Evolutionary conservation across 1,139 yeast species (phyloP).

Genomic region (Candida neerlandica): DNA sequence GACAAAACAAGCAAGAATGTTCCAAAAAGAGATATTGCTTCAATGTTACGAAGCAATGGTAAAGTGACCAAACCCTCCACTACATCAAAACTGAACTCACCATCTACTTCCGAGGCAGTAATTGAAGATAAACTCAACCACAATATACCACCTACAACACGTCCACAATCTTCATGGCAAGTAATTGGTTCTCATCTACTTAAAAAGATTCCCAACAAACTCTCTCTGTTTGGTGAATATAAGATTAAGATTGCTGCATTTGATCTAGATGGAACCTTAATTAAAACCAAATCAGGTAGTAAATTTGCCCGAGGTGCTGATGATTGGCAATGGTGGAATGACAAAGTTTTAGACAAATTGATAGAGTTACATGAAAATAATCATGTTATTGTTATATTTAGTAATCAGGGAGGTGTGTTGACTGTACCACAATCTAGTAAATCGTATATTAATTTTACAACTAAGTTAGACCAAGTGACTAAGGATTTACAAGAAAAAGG

Average conservation of each 20-base stretch:
- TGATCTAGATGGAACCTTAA: slow-evolving; percentile 77
- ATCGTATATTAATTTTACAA: slow-evolving; percentile 50
- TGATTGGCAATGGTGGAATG: slow-evolving; percentile 73
- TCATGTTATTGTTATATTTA: slow-evolving; percentile 64
- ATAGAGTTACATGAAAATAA: slow-evolving; percentile 23
- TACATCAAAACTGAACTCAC: not conserved
- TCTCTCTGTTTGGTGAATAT: not conserved
- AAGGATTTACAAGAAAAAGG: slow-evolving; percentile 5
- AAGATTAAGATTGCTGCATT: slow-evolving; percentile 60
- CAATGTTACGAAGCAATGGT: slow-evolving; percentile 6
- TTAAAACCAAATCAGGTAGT: slow-evolving; percentile 58
- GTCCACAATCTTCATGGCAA: slow-evolving; percentile 23
- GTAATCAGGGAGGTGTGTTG: slow-evolving; percentile 80
- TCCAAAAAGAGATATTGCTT: slow-evolving; percentile 7
- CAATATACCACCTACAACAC: not conserved
- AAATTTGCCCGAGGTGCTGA: slow-evolving; percentile 55
- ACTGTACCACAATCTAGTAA: slow-evolving; percentile 44
- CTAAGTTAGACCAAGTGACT: slow-evolving; percentile 37
- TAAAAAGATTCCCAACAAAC: slow-evolving; percentile 28
- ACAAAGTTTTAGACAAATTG: slow-evolving; percentile 30
- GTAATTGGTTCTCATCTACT: slow-evolving; percentile 39
- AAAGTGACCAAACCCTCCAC: not conserved
- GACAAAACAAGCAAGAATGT: not conserved
- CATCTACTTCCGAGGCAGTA: not conserved
- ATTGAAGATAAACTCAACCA: slow-evolving; percentile 5